Percentiles rank a stretch among this genome's conserved stretches.
Conservation (phyloP, 108 stramenopile genomes). For the Pseudonitzschia multistriata region DNA sequence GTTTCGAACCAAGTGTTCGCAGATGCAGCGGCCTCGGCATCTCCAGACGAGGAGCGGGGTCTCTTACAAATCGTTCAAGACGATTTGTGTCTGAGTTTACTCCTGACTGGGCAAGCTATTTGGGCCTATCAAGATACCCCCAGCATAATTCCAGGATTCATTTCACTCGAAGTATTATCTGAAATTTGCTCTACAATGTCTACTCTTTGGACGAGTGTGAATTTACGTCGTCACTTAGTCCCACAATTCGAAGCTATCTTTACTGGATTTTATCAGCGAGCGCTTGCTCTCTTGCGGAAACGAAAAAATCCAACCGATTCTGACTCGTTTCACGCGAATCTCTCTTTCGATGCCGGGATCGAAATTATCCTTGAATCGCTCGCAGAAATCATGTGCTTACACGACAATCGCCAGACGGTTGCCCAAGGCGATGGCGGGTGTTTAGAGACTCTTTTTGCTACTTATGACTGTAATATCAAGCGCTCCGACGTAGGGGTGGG, state of each 20-base stretch:
- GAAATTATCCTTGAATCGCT: constrained; percentile 86
- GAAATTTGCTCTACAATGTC: constrained; percentile 81
- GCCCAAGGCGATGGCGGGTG: constrained; percentile 48
- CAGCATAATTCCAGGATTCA: constrained; percentile 40
- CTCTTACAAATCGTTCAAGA: constrained; percentile 69
- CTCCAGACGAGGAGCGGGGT: constrained; percentile 27
- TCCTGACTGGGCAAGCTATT: constrained; percentile 81
- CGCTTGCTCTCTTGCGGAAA: constrained; percentile 67
- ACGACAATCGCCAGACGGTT: constrained; percentile 49
- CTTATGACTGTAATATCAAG: constrained; percentile 74
- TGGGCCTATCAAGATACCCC: constrained; percentile 65
- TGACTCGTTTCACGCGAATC: constrained; percentile 62
- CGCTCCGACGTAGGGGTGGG: constrained; percentile 77
- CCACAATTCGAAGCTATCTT: constrained; percentile 81
- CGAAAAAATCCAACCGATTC: constrained; percentile 60
- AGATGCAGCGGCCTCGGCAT: constrained; percentile 17
- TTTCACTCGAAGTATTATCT: constrained; percentile 67
- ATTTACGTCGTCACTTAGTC: constrained; percentile 50
- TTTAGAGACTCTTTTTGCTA: constrained; percentile 75
- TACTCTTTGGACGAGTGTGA: constrained; percentile 61
- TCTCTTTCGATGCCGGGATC: constrained; percentile 74
- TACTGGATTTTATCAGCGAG: constrained; percentile 86
- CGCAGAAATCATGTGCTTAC: constrained; percentile 75
- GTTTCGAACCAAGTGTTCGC: constrained; percentile 16
- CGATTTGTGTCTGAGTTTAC: constrained; percentile 78